phyloP scores from a whole-genome alignment of 1,284 basidiomycete species.

The Coriolopsis trogii region DNA sequence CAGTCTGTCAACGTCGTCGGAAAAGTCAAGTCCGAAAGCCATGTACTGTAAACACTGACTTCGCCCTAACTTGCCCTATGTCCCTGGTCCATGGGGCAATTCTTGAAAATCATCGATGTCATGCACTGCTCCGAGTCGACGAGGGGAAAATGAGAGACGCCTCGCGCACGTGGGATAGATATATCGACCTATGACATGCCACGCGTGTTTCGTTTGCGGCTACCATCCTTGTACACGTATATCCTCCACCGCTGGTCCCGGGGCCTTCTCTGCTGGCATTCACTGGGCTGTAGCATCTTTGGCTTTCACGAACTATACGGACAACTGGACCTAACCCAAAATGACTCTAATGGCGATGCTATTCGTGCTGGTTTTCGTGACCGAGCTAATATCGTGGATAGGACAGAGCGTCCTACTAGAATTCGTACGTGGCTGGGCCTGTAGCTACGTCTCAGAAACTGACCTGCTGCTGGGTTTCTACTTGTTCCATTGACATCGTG shows the following conservation, averaged over 20 bases:
- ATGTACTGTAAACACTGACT: no score
- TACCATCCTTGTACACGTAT: conserved; percentile 24
- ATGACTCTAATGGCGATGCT: conserved; percentile 84
- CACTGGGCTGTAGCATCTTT: conserved; percentile 10
- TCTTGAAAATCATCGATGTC: no score
- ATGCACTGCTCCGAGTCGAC: no score
- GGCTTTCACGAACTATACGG: conserved; percentile 1
- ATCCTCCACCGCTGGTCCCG: conserved; percentile 2
- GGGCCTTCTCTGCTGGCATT: conserved; percentile 3
- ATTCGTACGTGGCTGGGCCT: conserved; percentile 57
- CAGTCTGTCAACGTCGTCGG: no score
- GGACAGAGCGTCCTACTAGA: conserved; percentile 83
- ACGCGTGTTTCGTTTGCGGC: conserved; percentile 7
- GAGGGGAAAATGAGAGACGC: no score
- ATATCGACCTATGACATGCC: conserved; percentile 14
- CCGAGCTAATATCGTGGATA: conserved; percentile 86
- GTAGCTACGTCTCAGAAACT: not conserved
- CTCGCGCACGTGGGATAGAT: conserved; percentile 16
- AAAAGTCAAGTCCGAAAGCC: no score
- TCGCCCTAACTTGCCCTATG: no score
- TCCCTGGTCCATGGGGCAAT: no score
- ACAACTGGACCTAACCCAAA: no score
- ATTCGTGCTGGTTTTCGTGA: conserved; percentile 79
- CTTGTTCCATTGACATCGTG: no score
- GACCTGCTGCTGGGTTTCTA: no score